These are phyloP conservation scores for Aureobasidium subglaciale DNA, from an alignment of 2,329 filamentous ascomycete species.

Conservation along the genomic window DNA sequence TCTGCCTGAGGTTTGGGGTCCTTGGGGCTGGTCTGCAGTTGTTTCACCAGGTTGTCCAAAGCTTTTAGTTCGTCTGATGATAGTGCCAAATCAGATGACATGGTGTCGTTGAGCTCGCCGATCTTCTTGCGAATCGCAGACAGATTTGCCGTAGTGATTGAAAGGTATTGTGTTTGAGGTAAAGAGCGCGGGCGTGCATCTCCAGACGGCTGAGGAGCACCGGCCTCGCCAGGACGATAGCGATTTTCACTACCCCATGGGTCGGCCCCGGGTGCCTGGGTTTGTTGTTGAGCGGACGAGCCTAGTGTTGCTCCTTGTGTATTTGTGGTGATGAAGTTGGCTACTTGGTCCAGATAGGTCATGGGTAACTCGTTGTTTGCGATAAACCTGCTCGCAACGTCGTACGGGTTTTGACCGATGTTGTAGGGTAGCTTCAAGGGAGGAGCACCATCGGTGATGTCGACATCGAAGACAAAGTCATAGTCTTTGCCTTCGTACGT, in stretches of 20 bases:
- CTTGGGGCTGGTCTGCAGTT: constrained; percentile 50
- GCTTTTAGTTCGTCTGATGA: constrained; percentile 52
- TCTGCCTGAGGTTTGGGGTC: constrained; percentile 31
- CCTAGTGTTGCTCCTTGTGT: constrained; percentile 82
- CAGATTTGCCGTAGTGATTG: constrained; percentile 66
- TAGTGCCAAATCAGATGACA: constrained; percentile 10
- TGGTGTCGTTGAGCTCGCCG: constrained; percentile 55
- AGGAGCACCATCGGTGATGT: constrained; percentile 90
- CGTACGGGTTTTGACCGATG: constrained; percentile 83
- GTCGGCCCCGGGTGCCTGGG: constrained; percentile 51
- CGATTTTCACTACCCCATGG: constrained; percentile 71
- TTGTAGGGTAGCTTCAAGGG: constrained; percentile 93
- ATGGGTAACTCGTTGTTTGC: constrained; percentile 81
- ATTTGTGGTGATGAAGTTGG: constrained; percentile 85
- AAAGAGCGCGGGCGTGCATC: constrained; percentile 52
- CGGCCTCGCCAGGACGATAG: constrained; percentile 65
- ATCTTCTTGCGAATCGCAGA: constrained; percentile 70
- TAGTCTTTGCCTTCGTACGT: constrained; percentile 79
- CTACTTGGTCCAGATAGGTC: constrained; percentile 82
- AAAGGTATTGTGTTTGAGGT: constrained; percentile 73
- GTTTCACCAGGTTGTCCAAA: constrained; percentile 54
- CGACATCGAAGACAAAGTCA: constrained; percentile 94
- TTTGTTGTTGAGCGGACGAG: constrained; percentile 33
- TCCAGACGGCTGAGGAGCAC: constrained; percentile 28
- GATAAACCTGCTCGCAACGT: constrained; percentile 85